Base-by-base conservation (phyloP, 2,329 filamentous ascomycete species). In the Westerdykella aurantiaca region DNA sequence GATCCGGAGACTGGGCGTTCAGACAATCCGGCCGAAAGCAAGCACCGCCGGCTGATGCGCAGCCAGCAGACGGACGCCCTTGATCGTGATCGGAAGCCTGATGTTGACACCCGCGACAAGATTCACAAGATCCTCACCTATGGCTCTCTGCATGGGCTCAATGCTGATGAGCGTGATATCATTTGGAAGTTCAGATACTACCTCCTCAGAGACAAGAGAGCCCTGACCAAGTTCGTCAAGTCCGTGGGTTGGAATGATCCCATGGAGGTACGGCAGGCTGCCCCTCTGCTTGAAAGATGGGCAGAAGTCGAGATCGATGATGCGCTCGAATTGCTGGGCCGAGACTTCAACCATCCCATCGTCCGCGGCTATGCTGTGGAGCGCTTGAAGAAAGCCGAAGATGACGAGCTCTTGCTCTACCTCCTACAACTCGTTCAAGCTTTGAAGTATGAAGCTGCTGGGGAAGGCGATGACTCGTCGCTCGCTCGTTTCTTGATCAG, bases 131-230 rank as follows among this genome's bases (percentile, higher is more conserved):
- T 98, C 53, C 83, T 97, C 73, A 84, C 86, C 2, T 96, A 96
- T 60, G 89, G 91, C 6, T 93, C 93, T 3, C 95, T 91, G 0
- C 89, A 96, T 50, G 80, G 86, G 38, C 75, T 98, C 18, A 88
- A 82, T 1, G 81, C 88, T 0, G 90, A 96, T 63, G 93, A 98
- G 67, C 94, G 95, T 61, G 93, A 98, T 66, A 76, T 96, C 41
- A 82, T 98, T 16, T 98, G 94, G 94, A 93, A 94, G 58, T 98
- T 97, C 71, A 80, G 93, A 46, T 95, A 97, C 66, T 91, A 96
- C 65, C 70, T 98, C 17, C 93, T 90, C 1, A 79, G 89, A 45
- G 90, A 98, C 64, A 98, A 98, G 55, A 64, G 71, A 43, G 73
- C 91, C 2, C 74, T 97, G 45, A 98, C 91, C 29, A 98, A 98